Conservation (phyloP, 2,329 filamentous ascomycete genomes). For the Pestalotiopsis sp. region DNA sequence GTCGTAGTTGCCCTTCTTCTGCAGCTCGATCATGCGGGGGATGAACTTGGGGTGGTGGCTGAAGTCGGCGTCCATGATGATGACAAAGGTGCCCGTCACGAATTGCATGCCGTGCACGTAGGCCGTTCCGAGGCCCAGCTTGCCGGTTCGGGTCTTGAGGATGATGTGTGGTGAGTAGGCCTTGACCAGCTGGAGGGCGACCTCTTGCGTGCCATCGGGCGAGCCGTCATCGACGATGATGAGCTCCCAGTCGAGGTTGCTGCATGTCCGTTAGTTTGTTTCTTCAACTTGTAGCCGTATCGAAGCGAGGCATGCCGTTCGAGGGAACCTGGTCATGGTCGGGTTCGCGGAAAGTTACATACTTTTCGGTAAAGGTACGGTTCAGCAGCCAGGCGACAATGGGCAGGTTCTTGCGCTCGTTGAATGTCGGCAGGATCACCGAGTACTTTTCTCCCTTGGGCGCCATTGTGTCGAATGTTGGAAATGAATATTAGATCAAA, state of each 20-base stretch:
- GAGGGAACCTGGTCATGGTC: background rate
- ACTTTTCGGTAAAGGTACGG: conserved; percentile 89
- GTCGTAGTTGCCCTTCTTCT: conserved; percentile 80
- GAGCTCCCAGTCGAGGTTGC: conserved; percentile 94
- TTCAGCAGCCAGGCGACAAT: conserved; percentile 95
- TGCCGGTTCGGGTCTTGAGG: conserved; percentile 87
- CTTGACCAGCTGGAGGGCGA: conserved; percentile 88
- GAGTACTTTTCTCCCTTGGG: conserved; percentile 81
- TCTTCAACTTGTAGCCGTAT: background rate
- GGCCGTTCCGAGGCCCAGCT: conserved; percentile 94
- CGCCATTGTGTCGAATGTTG: conserved; percentile 45
- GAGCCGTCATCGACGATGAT: conserved; percentile 98
- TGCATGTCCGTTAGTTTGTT: conserved; percentile 37
- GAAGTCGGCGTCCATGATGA: conserved; percentile 99
- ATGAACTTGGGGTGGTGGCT: conserved; percentile 99
- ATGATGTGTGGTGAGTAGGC: conserved; percentile 80
- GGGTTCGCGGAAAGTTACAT: conserved; percentile 33
- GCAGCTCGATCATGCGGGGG: conserved; percentile 84
- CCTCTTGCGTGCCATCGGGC: conserved; percentile 89
- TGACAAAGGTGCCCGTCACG: conserved; percentile 88
- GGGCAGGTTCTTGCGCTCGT: conserved; percentile 95
- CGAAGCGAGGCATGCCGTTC: background rate
- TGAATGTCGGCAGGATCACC: conserved; percentile 96
- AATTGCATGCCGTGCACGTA: conserved; percentile 95
- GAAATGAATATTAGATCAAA: background rate